phyloP scores from a whole-genome alignment of 2,329 filamentous ascomycete species.

The Pseudogymnoascus destructans region DNA sequence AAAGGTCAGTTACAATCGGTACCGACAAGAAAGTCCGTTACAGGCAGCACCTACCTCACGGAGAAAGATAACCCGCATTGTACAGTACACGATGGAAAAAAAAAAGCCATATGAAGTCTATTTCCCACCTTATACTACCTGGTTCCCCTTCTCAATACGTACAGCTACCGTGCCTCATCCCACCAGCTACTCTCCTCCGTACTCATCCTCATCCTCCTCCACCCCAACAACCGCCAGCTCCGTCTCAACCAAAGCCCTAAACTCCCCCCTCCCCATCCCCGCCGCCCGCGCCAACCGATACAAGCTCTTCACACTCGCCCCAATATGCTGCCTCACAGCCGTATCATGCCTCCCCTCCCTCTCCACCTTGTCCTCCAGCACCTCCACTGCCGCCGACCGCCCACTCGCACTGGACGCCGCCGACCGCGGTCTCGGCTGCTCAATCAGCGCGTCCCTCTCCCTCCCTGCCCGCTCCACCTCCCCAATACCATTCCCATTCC shows the following conservation, averaged over 20 bases:
- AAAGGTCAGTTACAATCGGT: too few relatives aligned
- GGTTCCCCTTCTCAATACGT: too few relatives aligned
- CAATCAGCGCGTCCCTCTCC: conserved; percentile 30
- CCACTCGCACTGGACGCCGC: neutral
- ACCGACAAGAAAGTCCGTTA: too few relatives aligned
- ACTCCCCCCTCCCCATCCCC: conserved; percentile 63
- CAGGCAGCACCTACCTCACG: too few relatives aligned
- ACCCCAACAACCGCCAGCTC: conserved; percentile 59
- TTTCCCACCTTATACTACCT: too few relatives aligned
- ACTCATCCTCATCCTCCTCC: conserved; percentile 35
- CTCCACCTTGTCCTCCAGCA: conserved; percentile 27
- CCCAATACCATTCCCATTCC: conserved; percentile 15
- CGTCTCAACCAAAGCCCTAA: conserved; percentile 55
- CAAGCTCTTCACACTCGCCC: conserved; percentile 63
- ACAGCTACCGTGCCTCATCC: too few relatives aligned
- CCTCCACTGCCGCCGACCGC: neutral
- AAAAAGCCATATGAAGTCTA: too few relatives aligned
- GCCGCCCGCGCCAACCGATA: conserved; percentile 56
- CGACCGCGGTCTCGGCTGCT: conserved; percentile 28
- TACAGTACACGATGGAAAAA: too few relatives aligned
- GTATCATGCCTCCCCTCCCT: conserved; percentile 52
- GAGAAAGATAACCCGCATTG: too few relatives aligned
- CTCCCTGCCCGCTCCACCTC: conserved; percentile 13
- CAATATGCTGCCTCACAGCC: conserved; percentile 67
- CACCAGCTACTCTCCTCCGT: neutral